A percentile compares a stretch with the other conserved stretches of the same genome.
These are phyloP conservation scores for Cytospora piceicola DNA, from an alignment of 2,329 filamentous ascomycete species.

Conservation along the genomic window DNA sequence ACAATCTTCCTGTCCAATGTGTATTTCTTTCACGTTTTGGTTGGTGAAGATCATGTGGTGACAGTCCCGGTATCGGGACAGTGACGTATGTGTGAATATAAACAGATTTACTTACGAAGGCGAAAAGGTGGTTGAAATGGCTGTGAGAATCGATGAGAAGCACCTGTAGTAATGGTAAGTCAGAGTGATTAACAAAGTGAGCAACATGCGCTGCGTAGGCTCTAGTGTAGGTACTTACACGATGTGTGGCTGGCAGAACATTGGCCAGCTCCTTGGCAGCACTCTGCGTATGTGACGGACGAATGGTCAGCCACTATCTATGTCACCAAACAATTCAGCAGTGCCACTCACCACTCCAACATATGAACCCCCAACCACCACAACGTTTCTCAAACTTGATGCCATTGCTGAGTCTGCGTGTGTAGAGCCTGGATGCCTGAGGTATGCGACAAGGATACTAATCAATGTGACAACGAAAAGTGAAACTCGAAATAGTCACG, in stretches of 20 bases:
- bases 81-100: not conserved
- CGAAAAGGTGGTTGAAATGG: slow-evolving; percentile 54
- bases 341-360: slow-evolving; percentile 43
- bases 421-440: not conserved
- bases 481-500: slow-evolving; percentile 16
- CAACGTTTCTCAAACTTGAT: slow-evolving; percentile 41
- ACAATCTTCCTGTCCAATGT: too few species aligned
- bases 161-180: slow-evolving; percentile 32
- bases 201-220: too few species aligned
- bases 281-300: slow-evolving; percentile 32
- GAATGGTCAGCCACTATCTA: not conserved
- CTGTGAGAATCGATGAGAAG: slow-evolving; percentile 53
- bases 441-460: not conserved
- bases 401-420: slow-evolving; percentile 30
- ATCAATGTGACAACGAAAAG: not conserved
- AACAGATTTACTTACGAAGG: slow-evolving; percentile 41
- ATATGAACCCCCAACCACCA: slow-evolving; percentile 53
- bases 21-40: not conserved
- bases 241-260: slow-evolving; percentile 43
- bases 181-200: slow-evolving; percentile 2
- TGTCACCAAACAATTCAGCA: not conserved
- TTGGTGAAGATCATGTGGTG: not conserved
- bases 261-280: slow-evolving; percentile 43
- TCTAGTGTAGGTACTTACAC: slow-evolving; percentile 34
- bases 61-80: slow-evolving; percentile 11